phyloP scores from a whole-genome alignment of 2,329 filamentous ascomycete genomes.

The Ascocoryne sarcoides region DNA sequence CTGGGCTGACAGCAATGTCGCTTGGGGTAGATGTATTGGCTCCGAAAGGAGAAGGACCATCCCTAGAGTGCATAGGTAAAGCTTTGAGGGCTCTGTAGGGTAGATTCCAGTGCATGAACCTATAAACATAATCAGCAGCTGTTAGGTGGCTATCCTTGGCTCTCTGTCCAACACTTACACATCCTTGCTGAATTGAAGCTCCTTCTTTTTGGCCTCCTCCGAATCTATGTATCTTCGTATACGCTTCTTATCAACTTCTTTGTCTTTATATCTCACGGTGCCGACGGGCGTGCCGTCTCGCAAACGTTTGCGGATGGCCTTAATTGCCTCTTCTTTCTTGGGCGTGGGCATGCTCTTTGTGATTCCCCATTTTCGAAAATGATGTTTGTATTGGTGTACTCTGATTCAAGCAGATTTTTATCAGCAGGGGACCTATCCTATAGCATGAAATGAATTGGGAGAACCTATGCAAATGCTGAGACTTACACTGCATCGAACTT shows the following conservation, averaged over 20 bases:
- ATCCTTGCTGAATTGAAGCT: slow-evolving; percentile 3
- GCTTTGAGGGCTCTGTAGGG: slow-evolving; percentile 5
- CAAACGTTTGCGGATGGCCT: slow-evolving; percentile 14
- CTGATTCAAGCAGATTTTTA: slow-evolving; percentile 10
- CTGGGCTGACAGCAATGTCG: slow-evolving; percentile 3
- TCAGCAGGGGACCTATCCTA: background rate
- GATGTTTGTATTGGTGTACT: slow-evolving; percentile 28
- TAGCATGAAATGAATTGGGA: background rate
- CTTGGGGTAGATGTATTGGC: background rate
- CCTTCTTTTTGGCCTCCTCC: background rate
- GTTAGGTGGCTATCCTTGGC: no score
- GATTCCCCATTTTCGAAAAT: slow-evolving; percentile 28
- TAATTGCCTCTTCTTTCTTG: slow-evolving; percentile 19
- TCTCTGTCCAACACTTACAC: background rate
- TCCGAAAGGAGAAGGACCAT: slow-evolving; percentile 2
- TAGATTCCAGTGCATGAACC: slow-evolving; percentile 8
- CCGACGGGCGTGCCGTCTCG: slow-evolving; percentile 13
- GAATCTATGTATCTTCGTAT: slow-evolving; percentile 24
- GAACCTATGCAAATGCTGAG: no score
- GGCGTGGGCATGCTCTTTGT: slow-evolving; percentile 21
- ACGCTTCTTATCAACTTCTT: slow-evolving; percentile 22
- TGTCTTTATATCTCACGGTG: slow-evolving; percentile 18
- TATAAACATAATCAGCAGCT: background rate
- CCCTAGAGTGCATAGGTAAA: background rate
- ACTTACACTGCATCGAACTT: slow-evolving; percentile 7